A percentile compares a stretch with the other conserved stretches of the same genome.
Conservation (phyloP, 2,329 filamentous ascomycete species). For the Diaporthe aspalathi region DNA sequence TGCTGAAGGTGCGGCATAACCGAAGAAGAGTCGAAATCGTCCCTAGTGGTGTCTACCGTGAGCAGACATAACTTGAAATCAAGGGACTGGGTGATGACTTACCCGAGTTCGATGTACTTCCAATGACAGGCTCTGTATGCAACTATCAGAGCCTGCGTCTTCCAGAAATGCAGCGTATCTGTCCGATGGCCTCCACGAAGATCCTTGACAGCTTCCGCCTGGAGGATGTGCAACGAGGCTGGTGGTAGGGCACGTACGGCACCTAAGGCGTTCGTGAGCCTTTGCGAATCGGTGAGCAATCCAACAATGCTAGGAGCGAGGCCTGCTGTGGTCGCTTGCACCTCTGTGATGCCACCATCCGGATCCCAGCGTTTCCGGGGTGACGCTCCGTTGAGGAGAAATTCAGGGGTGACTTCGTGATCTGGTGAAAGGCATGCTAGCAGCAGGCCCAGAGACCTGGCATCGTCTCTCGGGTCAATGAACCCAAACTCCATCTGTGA, state of each 20-base stretch:
- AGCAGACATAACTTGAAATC: neutral
- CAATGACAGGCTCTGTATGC: conserved; percentile 7
- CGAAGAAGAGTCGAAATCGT: neutral
- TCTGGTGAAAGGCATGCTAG: conserved; percentile 6
- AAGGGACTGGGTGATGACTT: neutral
- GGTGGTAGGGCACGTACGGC: neutral
- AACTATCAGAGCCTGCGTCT: conserved; percentile 13
- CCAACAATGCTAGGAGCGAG: neutral
- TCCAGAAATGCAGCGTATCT: neutral
- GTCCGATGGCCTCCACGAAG: neutral
- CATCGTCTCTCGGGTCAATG: neutral
- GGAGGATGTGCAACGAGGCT: neutral
- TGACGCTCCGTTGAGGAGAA: conserved; percentile 10
- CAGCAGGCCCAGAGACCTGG: neutral
- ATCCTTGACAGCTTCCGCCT: neutral
- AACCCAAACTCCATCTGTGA: neutral
- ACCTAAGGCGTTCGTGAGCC: neutral
- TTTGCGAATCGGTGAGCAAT: conserved; percentile 1
- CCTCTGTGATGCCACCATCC: neutral
- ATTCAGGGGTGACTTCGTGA: neutral
- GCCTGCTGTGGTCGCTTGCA: neutral
- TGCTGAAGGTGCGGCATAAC: conserved; percentile 1
- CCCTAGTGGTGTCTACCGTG: neutral
- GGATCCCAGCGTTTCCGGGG: conserved; percentile 18
- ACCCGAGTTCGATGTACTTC: conserved; percentile 20